phyloP scores from a whole-genome alignment of 495 filamentous ascomycete species.

The Cercophora samala region DNA sequence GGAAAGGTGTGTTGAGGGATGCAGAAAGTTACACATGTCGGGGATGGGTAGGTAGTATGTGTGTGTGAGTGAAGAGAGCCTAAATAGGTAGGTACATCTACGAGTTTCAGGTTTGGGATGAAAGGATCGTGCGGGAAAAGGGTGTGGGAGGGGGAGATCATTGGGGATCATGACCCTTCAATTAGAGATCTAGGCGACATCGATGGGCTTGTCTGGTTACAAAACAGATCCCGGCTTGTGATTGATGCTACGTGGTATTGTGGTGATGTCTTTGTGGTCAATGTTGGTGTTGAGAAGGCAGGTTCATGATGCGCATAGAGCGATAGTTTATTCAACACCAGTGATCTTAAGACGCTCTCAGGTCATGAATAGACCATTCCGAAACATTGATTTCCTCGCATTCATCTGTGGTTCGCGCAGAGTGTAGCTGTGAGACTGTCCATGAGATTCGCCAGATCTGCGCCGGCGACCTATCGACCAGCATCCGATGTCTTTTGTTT shows the following conservation, averaged over 20 bases:
- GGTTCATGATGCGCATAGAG: neutral
- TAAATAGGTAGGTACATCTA: neutral
- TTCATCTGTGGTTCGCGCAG: too few relatives aligned
- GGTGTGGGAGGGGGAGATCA: neutral
- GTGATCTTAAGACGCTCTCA: too few relatives aligned
- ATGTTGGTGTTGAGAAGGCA: neutral
- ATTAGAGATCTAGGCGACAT: neutral
- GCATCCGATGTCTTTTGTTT: too few relatives aligned
- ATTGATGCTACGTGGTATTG: neutral
- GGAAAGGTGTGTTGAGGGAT: neutral
- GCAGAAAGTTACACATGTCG: too few relatives aligned
- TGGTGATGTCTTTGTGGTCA: neutral
- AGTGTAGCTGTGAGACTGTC: too few relatives aligned
- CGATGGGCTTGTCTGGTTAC: neutral
- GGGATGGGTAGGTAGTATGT: too few relatives aligned
- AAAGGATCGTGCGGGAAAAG: neutral
- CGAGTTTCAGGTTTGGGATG: neutral
- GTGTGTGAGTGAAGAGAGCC: neutral
- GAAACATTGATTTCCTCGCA: too few relatives aligned
- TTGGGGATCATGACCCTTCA: neutral
- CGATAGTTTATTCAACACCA: too few relatives aligned
- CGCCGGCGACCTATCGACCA: too few relatives aligned
- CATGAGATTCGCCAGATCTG: too few relatives aligned
- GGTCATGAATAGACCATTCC: too few relatives aligned
- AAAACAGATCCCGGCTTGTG: neutral